phyloP scores from a whole-genome alignment of 352 stramenopile genomes.

The Aphanomyces invadans region DNA sequence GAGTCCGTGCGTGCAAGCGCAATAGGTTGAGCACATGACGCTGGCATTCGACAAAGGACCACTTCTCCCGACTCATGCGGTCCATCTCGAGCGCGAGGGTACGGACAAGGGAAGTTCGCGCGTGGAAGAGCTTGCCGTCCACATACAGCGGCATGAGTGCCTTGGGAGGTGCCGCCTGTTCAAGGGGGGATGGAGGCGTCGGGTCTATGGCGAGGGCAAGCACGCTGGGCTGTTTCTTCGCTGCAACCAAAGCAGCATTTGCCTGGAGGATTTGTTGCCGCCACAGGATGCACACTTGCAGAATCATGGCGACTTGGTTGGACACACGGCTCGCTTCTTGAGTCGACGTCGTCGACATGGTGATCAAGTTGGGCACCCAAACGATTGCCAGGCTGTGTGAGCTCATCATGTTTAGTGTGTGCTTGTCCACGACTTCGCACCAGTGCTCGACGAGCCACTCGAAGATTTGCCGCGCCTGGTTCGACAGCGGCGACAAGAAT shows the following conservation, averaged over 20 bases:
- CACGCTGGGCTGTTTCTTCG: not conserved
- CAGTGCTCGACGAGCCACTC: constrained; percentile 64
- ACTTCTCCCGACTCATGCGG: not conserved
- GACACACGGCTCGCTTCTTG: constrained; percentile 26
- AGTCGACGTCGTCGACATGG: constrained; percentile 27
- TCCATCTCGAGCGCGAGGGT: not conserved
- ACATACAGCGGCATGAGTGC: not conserved
- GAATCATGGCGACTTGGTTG: constrained; percentile 32
- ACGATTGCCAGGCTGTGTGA: constrained; percentile 43
- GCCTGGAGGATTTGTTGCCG: constrained; percentile 11
- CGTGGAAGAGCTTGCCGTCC: constrained; percentile 3
- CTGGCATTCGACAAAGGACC: constrained; percentile 31
- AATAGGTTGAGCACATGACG: constrained; percentile 31
- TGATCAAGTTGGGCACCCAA: constrained; percentile 51
- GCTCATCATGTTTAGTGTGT: constrained; percentile 42
- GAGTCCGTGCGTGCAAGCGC: constrained; percentile 27
- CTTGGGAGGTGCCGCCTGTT: not conserved
- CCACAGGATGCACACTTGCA: constrained; percentile 40
- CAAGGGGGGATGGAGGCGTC: not conserved
- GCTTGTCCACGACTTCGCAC: constrained; percentile 40
- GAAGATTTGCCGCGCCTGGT: constrained; percentile 35
- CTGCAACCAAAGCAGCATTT: not conserved
- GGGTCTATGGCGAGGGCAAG: too few species aligned
- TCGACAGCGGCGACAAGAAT: constrained; percentile 29
- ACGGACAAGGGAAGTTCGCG: not conserved